These are phyloP conservation scores for Oryza coarctata DNA, from an alignment of 176 grass and related monocot species.

Conservation along the genomic window DNA sequence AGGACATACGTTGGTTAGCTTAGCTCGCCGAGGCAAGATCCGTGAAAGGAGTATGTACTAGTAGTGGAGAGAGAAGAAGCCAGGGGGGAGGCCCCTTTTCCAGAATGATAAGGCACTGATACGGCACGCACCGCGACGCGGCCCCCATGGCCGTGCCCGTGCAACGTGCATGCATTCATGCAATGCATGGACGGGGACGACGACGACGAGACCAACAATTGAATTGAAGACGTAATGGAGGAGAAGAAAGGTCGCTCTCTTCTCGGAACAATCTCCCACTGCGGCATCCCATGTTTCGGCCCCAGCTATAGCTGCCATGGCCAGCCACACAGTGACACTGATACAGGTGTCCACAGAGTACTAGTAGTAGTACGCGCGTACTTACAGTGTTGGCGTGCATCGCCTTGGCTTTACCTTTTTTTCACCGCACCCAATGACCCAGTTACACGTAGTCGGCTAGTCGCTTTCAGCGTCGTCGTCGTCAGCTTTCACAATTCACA, in stretches of 20 bases:
- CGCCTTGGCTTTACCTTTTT: background rate
- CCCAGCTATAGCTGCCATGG: background rate
- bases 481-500: background rate
- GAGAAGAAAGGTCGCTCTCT: background rate
- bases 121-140: background rate
- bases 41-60: slow-evolving; percentile 15
- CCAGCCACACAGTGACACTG: background rate
- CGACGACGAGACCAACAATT: background rate
- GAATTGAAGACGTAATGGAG: background rate
- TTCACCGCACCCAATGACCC: background rate
- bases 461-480: too few species aligned
- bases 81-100: background rate
- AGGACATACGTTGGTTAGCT: background rate
- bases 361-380: background rate
- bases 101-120: background rate
- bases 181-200: background rate
- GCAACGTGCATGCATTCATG: background rate
- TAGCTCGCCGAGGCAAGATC: slow-evolving; percentile 31
- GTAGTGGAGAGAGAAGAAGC: too few species aligned
- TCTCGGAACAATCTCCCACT: background rate
- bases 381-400: background rate
- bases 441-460: background rate
- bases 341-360: background rate
- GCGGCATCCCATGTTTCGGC: background rate
- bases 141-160: background rate